Evolutionary conservation across 139 green algal genomes (phyloP).

Genomic region (Micractinium conductrix): DNA sequence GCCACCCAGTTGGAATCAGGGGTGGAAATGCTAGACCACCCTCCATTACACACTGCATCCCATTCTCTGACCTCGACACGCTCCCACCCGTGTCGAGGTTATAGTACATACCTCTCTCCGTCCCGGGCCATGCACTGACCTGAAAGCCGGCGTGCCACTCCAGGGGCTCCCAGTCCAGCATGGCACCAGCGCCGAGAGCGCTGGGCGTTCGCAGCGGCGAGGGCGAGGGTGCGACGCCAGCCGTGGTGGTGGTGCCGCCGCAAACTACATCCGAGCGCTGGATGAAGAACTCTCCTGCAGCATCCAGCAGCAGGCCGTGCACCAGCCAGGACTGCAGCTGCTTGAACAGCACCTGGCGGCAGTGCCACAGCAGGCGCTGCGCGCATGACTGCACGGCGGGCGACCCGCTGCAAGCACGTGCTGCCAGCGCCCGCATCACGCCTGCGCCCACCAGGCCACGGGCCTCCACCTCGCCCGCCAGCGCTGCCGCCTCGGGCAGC

Average conservation of each 20-base stretch:
- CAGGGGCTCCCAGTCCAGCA: slow-evolving; percentile 26
- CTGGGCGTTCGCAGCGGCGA: slow-evolving; percentile 20
- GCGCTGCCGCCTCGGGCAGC: slow-evolving; percentile 68
- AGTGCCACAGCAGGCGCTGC: slow-evolving; percentile 87
- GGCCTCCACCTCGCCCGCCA: slow-evolving; percentile 60
- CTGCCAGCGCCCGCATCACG: slow-evolving; percentile 68
- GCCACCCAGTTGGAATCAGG: too few relatives aligned
- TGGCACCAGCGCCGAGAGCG: not conserved
- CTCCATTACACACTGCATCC: too few relatives aligned
- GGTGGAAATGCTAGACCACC: too few relatives aligned
- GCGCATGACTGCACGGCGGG: slow-evolving; percentile 76
- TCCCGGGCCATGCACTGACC: slow-evolving; percentile 38
- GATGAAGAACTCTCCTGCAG: slow-evolving; percentile 88
- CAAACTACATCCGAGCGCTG: not conserved
- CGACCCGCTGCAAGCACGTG: slow-evolving; percentile 58
- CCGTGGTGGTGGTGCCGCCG: not conserved
- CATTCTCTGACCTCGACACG: too few relatives aligned
- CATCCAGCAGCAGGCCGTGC: slow-evolving; percentile 82
- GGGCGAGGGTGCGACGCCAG: not conserved
- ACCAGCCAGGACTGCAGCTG: slow-evolving; percentile 90
- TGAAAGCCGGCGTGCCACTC: slow-evolving; percentile 75
- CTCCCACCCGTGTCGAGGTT: too few relatives aligned
- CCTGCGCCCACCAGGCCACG: slow-evolving; percentile 44
- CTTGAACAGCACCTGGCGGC: slow-evolving; percentile 83
- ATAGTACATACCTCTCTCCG: too few relatives aligned